Evolutionary conservation across 495 filamentous ascomycete species (phyloP), one percentile per base, ranked within the genome.

Genomic region (Talaromyces borbonicus): DNA sequence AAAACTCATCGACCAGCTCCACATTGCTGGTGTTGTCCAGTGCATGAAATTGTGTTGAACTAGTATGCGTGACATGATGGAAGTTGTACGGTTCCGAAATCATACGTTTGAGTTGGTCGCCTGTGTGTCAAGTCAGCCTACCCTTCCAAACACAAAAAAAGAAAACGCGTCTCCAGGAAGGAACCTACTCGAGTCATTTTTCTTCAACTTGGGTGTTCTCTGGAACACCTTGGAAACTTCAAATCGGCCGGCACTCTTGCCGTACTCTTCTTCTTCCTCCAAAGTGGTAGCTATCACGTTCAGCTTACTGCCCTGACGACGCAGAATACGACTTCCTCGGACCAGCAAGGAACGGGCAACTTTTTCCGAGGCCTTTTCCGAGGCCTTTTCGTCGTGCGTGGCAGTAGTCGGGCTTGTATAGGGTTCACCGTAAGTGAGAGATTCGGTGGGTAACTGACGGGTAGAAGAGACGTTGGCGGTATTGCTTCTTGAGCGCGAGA

Each of bases 51-150:
- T 84, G 76, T 11, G 80, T 65, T 18, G 74, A 78, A 29, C 75
- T 75, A 12, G 83, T 87, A 57, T 93, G 85, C 19, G 83, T 84
- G 36, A 95, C 63, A 60, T 94, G 88, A 52, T 90, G 86, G 55
- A 95, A 95, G 61, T 90, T 84, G 61, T 84, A 94, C 4, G 88
- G 88, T 18, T 76, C 78, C 0, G 88, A 95, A 41, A 95, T 94
- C 53, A 69, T 59, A 32, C 64, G 66, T 49, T 71, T 66, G 39
- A 65, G 46, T 23, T 66, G 62, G 50, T 65, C 60, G 46, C 63
- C 62, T 67, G 46, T 24, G 40, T 41, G 27, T n/a, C n/a, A n/a
- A 42, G 40, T 46, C 18, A 37, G 35, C 8, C 8, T 29, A 12
- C 19, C 1, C 5, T 38, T 15, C 26, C 6, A 29, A 38, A 23